Percentiles rank a stretch among this genome's conserved stretches.
Evolutionary conservation across 441 rosid species (phyloP).

Genomic region (Cnidoscolus chayamansa): DNA sequence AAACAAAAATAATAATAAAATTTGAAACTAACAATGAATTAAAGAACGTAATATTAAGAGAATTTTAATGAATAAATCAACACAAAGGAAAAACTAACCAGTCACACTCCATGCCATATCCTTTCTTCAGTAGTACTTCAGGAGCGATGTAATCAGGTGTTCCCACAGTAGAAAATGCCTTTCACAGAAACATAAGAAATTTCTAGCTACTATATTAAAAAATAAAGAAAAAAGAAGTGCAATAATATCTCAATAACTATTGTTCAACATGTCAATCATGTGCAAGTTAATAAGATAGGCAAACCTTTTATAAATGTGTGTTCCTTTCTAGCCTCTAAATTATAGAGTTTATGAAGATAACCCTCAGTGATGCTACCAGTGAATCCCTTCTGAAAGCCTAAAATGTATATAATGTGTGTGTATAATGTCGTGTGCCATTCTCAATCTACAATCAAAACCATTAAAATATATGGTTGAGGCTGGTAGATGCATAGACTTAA

Average conservation of each 20-base stretch:
- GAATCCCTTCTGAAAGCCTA: slow-evolving; percentile 1
- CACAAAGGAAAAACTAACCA: slow-evolving; percentile 53
- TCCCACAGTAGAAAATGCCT: slow-evolving; percentile 99
- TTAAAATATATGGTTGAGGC: background rate
- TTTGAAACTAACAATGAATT: background rate
- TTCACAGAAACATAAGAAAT: slow-evolving; percentile 22
- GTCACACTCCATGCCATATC: slow-evolving; percentile 99
- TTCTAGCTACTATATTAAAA: slow-evolving; percentile 4
- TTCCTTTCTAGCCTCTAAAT: slow-evolving; percentile 2
- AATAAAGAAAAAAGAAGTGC: background rate
- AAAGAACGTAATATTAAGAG: slow-evolving; percentile 2
- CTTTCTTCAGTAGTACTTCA: slow-evolving; percentile 94
- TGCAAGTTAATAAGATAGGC: background rate
- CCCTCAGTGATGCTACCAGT: background rate
- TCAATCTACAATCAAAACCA: slow-evolving; percentile 10
- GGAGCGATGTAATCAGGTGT: slow-evolving; percentile 99
- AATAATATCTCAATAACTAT: slow-evolving; percentile 1
- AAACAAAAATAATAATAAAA: background rate
- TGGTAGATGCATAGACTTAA: background rate
- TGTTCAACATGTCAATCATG: background rate
- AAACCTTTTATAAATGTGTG: background rate
- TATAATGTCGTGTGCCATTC: background rate
- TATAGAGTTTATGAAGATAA: background rate
- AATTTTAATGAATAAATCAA: slow-evolving; percentile 6
- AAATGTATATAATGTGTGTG: background rate